These are phyloP conservation scores for Stagonosporopsis chrysanthemi DNA, from an alignment of 2,329 filamentous ascomycete genomes.

Conservation along the genomic window DNA sequence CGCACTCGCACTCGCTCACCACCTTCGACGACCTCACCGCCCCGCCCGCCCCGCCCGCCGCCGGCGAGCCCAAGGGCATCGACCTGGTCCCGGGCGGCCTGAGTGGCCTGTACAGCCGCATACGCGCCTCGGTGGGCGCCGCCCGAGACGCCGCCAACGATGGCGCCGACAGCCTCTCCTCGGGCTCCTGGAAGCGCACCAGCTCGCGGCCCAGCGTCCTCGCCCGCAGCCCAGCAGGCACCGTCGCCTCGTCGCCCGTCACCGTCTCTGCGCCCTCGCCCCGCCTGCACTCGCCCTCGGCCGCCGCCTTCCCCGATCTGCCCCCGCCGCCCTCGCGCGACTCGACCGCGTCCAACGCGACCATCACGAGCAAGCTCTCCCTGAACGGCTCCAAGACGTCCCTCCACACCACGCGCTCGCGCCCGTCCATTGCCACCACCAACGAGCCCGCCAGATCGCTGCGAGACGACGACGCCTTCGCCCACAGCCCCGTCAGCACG, in stretches of 20 bases:
- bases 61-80: slow-evolving; percentile 72
- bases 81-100: slow-evolving; percentile 85
- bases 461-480: slow-evolving; percentile 38
- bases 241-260: slow-evolving; percentile 47
- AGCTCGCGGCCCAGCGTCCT: slow-evolving; percentile 21
- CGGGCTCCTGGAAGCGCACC: slow-evolving; percentile 25
- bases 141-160: slow-evolving; percentile 60
- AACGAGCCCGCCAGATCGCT: slow-evolving; percentile 26
- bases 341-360: slow-evolving; percentile 41
- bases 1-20: slow-evolving; percentile 81
- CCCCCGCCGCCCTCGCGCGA: slow-evolving; percentile 44
- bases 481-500: slow-evolving; percentile 37
- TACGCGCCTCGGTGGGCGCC: slow-evolving; percentile 81
- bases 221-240: slow-evolving; percentile 34
- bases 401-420: slow-evolving; percentile 38
- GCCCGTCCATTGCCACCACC: slow-evolving; percentile 35
- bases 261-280: slow-evolving; percentile 47
- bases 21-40: slow-evolving; percentile 93
- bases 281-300: slow-evolving; percentile 50
- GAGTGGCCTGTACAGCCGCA: slow-evolving; percentile 85
- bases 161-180: slow-evolving; percentile 31
- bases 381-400: slow-evolving; percentile 43
- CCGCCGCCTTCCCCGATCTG: slow-evolving; percentile 45
- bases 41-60: slow-evolving; percentile 65
- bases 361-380: slow-evolving; percentile 41